Conservation (phyloP, 495 filamentous ascomycete species). For the Xylaria longipes region DNA sequence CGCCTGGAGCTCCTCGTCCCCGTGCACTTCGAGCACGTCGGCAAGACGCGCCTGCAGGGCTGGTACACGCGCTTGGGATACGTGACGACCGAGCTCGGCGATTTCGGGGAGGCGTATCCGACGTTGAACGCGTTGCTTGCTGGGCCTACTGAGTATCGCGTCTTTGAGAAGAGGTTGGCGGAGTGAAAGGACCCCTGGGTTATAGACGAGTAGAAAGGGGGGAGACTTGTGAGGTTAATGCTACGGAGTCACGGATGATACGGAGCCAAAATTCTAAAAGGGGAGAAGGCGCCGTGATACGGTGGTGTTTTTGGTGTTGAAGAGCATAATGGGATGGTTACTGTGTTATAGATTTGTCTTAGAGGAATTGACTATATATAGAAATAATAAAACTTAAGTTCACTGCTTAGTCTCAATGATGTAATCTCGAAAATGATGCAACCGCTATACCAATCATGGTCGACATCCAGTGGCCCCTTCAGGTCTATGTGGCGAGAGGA, state of each 20-base stretch:
- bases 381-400: background rate
- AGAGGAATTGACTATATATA: background rate
- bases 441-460: background rate
- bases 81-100: constrained; percentile 6
- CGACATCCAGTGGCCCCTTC: background rate
- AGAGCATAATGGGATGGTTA: too few relatives aligned
- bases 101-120: constrained; percentile 31
- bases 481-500: background rate
- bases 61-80: constrained; percentile 34
- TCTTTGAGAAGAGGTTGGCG: constrained; percentile 33
- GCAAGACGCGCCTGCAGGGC: constrained; percentile 29
- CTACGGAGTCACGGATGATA: background rate
- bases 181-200: background rate
- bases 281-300: too few relatives aligned
- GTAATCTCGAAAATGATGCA: background rate
- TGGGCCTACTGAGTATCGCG: constrained; percentile 33
- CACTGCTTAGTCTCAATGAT: background rate
- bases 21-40: constrained; percentile 31
- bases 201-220: background rate
- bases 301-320: background rate
- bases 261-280: too few relatives aligned
- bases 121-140: constrained; percentile 24
- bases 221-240: background rate
- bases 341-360: background rate
- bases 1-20: constrained; percentile 34